A percentile compares a stretch with the other conserved stretches of the same genome.
phyloP scores from a whole-genome alignment of 768 basidiomycete species.

The Hemileccinum impolitum region DNA sequence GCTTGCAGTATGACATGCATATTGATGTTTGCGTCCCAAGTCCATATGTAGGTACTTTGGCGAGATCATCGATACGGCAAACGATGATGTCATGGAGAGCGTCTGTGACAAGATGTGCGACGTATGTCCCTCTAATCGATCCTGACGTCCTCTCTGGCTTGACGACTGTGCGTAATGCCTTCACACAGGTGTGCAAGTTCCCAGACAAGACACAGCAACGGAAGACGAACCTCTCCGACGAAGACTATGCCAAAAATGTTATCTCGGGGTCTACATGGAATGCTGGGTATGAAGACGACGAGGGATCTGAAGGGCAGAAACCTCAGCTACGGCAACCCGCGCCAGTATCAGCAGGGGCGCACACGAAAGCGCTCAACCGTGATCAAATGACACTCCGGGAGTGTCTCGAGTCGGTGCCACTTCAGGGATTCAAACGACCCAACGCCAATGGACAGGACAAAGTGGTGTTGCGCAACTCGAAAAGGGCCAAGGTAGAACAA shows the following conservation, averaged over 20 bases:
- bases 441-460: constrained; percentile 9
- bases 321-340: neutral
- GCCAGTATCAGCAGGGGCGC: neutral
- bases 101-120: constrained; percentile 83
- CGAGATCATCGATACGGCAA: constrained; percentile 53
- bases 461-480: constrained; percentile 13
- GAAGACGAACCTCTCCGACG: constrained; percentile 47
- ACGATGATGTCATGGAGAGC: constrained; percentile 40
- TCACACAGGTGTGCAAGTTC: constrained; percentile 70
- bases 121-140: constrained; percentile 39
- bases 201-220: constrained; percentile 59
- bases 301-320: constrained; percentile 7
- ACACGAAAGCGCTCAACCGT: neutral
- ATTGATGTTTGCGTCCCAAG: constrained; percentile 33
- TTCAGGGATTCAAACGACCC: constrained; percentile 26
- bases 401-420: constrained; percentile 13
- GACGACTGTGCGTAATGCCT: neutral
- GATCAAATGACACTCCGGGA: constrained; percentile 24
- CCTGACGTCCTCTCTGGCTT: neutral
- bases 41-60: constrained; percentile 81
- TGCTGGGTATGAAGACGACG: constrained; percentile 29
- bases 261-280: constrained; percentile 20
- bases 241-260: constrained; percentile 29
- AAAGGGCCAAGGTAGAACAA: constrained; percentile 19
- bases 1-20: neutral